Evolutionary conservation across 2,329 filamentous ascomycete genomes (phyloP).

Genomic region (Aschersonia sp.): DNA sequence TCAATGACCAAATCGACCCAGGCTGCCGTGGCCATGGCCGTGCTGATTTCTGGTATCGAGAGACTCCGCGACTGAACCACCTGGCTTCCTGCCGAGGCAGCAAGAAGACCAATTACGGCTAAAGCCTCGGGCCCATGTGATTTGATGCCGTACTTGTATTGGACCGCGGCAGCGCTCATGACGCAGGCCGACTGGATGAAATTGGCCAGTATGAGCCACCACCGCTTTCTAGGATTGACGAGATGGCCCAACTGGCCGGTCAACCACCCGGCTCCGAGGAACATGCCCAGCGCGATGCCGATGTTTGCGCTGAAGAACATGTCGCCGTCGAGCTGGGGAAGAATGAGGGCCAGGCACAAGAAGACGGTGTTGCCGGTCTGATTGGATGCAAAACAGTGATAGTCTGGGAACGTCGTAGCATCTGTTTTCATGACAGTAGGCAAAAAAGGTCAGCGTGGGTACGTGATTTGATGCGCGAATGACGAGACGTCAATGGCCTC

Average conservation of each 20-base stretch:
- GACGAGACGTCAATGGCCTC: not conserved
- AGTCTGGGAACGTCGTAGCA: conserved; percentile 45
- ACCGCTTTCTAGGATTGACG: conserved; percentile 31
- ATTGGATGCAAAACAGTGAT: conserved; percentile 48
- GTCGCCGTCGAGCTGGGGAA: conserved; percentile 29
- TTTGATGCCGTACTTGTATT: conserved; percentile 23
- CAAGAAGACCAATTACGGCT: conserved; percentile 33
- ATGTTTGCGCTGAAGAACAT: conserved; percentile 39
- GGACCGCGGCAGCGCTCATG: conserved; percentile 34
- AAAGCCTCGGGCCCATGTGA: conserved; percentile 23
- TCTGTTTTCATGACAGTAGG: conserved; percentile 17
- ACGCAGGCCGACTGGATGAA: conserved; percentile 38
- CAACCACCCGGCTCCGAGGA: conserved; percentile 36
- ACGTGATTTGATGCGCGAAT: too few species aligned
- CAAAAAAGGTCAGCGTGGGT: too few species aligned
- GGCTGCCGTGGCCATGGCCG: conserved; percentile 49
- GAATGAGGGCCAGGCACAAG: conserved; percentile 34
- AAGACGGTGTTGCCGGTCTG: conserved; percentile 53
- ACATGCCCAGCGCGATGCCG: conserved; percentile 37
- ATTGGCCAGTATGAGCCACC: conserved; percentile 40
- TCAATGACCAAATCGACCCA: conserved; percentile 47
- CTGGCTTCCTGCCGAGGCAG: conserved; percentile 41
- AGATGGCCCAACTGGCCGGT: conserved; percentile 42
- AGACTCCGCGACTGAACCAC: conserved; percentile 41
- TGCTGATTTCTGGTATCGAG: conserved; percentile 45